A percentile compares a stretch with the other conserved stretches of the same genome.
Evolutionary conservation across 1,139 yeast species (phyloP).

Genomic region (Pichia sp.): DNA sequence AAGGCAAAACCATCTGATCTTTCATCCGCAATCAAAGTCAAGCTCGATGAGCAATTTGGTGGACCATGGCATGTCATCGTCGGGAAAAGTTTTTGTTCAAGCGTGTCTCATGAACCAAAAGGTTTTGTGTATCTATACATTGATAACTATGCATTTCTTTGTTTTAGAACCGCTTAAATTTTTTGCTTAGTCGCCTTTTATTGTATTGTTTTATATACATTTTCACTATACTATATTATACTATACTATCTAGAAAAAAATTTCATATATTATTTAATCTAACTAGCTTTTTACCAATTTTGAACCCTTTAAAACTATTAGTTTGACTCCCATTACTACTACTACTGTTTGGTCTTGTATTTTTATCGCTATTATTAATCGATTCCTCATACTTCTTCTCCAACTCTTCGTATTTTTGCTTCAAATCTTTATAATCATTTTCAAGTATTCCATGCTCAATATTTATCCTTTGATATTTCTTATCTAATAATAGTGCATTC

Average conservation of each 20-base stretch:
- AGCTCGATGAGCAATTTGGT: conserved; percentile 61
- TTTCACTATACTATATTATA: not conserved
- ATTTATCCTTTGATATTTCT: conserved; percentile 6
- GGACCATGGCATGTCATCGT: conserved; percentile 94
- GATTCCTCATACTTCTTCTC: not conserved
- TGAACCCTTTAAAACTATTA: not conserved
- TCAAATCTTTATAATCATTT: conserved; percentile 2
- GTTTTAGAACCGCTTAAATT: conserved; percentile 63
- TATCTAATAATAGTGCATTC: not conserved
- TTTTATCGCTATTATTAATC: too few relatives aligned
- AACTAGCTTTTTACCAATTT: conserved; percentile 2
- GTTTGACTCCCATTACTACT: not conserved
- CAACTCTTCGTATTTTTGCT: not conserved
- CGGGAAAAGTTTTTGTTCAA: conserved; percentile 89
- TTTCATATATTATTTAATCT: not conserved
- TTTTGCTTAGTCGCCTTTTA: not conserved
- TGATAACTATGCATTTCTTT: conserved; percentile 71
- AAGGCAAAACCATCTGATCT: conserved; percentile 61
- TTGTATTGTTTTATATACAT: not conserved
- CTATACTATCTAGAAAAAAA: not conserved
- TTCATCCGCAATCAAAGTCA: conserved; percentile 77
- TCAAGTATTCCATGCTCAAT: conserved; percentile 5
- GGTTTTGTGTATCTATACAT: conserved; percentile 79
- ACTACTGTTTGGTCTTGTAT: too few relatives aligned
- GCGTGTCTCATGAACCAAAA: conserved; percentile 83